Evolutionary conservation across 2,329 filamentous ascomycete genomes (phyloP).

Genomic region (Aspergillus piperis): DNA sequence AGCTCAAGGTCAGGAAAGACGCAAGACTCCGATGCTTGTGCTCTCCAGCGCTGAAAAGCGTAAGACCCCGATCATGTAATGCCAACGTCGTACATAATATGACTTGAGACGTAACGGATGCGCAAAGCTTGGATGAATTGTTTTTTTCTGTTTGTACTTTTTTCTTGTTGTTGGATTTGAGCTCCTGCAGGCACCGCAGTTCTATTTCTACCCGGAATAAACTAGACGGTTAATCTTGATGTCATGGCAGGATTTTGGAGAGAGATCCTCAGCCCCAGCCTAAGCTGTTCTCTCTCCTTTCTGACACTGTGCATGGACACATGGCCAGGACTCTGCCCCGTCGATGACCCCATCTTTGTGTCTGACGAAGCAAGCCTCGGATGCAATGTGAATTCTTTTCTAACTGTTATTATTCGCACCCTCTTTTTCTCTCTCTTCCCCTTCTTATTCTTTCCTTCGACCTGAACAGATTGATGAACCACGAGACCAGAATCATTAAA

Average conservation of each 20-base stretch:
- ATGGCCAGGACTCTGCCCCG: conserved; percentile 1
- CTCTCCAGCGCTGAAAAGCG: conserved; percentile 89
- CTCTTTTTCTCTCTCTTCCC: not conserved
- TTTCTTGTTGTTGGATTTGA: conserved; percentile 7
- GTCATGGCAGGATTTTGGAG: conserved; percentile 1
- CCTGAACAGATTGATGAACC: conserved; percentile 15
- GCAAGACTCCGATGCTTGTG: conserved; percentile 83
- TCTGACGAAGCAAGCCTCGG: conserved; percentile 2
- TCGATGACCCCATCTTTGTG: not conserved
- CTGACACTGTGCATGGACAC: conserved; percentile 9
- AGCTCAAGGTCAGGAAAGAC: conserved; percentile 60
- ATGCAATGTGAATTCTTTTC: conserved; percentile 11
- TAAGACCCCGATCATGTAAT: conserved; percentile 67
- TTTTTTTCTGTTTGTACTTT: conserved; percentile 12
- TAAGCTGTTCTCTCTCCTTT: not conserved
- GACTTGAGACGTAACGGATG: conserved; percentile 34
- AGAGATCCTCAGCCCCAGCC: not conserved
- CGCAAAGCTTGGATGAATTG: conserved; percentile 30
- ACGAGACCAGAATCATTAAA: conserved; percentile 7
- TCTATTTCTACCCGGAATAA: conserved; percentile 5
- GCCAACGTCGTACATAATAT: conserved; percentile 35
- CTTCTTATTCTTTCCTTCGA: conserved; percentile 7
- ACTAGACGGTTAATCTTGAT: conserved; percentile 8
- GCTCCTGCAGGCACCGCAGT: conserved; percentile 6
- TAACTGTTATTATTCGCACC: not conserved